These are phyloP conservation scores for Globisporangium radiosum DNA, from an alignment of 352 stramenopile species.

Conservation along the genomic window DNA sequence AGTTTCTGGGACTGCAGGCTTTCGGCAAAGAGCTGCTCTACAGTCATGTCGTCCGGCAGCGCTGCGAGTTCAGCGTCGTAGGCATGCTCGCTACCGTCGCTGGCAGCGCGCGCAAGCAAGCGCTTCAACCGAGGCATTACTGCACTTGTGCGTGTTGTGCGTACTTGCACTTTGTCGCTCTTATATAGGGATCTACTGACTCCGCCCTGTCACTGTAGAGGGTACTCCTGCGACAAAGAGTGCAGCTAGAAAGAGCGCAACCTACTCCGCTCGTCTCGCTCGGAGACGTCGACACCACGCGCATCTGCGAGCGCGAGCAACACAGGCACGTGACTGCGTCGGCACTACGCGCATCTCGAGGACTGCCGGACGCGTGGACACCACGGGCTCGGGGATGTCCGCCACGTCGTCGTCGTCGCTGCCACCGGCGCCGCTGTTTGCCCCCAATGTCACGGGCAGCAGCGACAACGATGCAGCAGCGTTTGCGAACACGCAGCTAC, in stretches of 20 bases:
- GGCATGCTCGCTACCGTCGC: not conserved
- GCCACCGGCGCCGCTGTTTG: not conserved
- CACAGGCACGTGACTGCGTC: too few relatives aligned
- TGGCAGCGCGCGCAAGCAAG: slow-evolving; percentile 12
- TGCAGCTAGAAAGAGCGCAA: too few relatives aligned
- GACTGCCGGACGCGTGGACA: too few relatives aligned
- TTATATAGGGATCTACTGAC: not conserved
- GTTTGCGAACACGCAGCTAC: slow-evolving; percentile 6
- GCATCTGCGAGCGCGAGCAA: too few relatives aligned
- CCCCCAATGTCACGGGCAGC: not conserved
- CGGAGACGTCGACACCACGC: too few relatives aligned
- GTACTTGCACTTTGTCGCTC: slow-evolving; percentile 1
- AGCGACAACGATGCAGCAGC: not conserved
- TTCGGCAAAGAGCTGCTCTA: slow-evolving; percentile 45
- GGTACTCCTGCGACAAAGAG: too few relatives aligned
- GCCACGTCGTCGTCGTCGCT: not conserved
- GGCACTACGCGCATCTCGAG: too few relatives aligned
- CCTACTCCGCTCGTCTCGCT: too few relatives aligned
- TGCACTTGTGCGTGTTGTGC: not conserved
- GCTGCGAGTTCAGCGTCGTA: slow-evolving; percentile 15
- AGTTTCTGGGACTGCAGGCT: slow-evolving; percentile 31
- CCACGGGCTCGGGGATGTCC: not conserved
- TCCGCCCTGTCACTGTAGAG: too few relatives aligned
- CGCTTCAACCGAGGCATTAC: slow-evolving; percentile 38
- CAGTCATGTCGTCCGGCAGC: slow-evolving; percentile 14